Evolutionary conservation across 176 grass and related monocot genomes (phyloP).

Genomic region (Oryza officinalis): DNA sequence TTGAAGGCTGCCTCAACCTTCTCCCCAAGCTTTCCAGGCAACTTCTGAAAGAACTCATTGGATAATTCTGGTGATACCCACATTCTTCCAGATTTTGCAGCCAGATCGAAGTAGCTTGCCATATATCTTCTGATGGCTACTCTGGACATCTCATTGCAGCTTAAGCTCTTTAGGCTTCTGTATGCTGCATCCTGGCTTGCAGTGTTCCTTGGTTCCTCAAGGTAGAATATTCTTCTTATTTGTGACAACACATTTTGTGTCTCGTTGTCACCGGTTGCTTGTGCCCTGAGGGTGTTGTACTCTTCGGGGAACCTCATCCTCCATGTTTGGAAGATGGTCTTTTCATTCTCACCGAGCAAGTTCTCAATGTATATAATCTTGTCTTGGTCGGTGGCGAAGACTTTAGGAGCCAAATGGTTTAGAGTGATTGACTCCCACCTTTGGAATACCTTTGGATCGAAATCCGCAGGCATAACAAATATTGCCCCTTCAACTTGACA

Average conservation of each 20-base stretch:
- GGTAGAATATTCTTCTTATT: background rate
- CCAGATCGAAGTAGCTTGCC: background rate
- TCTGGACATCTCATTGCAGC: background rate
- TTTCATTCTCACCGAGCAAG: background rate
- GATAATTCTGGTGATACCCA: background rate
- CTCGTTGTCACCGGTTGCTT: background rate
- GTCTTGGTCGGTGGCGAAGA: background rate
- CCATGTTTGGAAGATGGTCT: background rate
- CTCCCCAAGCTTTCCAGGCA: background rate
- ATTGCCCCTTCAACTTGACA: background rate
- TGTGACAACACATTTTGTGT: background rate
- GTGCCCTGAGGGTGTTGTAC: background rate
- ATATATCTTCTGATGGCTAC: background rate
- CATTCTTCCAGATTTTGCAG: background rate
- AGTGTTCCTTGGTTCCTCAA: background rate
- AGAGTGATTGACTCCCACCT: background rate
- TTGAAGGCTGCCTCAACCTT: background rate
- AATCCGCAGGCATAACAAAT: background rate
- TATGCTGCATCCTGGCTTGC: background rate
- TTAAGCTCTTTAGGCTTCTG: background rate
- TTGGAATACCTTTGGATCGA: background rate
- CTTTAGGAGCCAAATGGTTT: background rate
- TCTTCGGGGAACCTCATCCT: background rate
- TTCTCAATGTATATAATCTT: background rate
- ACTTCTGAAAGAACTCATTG: background rate